These are phyloP conservation scores for Ilex asprella DNA, from an alignment of 257 asterid genomes.

Conservation along the genomic window DNA sequence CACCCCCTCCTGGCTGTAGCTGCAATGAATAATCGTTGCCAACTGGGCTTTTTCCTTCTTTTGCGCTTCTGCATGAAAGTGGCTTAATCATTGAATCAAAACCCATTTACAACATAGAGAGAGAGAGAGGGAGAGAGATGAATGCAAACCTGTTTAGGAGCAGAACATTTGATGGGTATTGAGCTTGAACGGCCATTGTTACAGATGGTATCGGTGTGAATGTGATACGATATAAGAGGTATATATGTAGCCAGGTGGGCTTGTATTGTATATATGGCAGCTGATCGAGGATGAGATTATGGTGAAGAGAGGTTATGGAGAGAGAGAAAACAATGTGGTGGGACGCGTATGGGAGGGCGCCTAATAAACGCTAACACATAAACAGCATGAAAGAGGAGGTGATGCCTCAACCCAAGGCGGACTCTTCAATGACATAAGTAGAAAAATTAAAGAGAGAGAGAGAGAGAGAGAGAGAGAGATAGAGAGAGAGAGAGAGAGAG, in stretches of 20 bases:
- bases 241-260: too few relatives aligned
- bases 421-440: slow-evolving; percentile 10
- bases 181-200: slow-evolving; percentile 40
- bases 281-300: neutral
- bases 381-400: slow-evolving; percentile 21
- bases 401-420: slow-evolving; percentile 20
- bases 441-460: neutral
- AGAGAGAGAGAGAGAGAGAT: slow-evolving; percentile 4
- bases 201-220: too few relatives aligned
- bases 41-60: slow-evolving; percentile 26
- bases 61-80: slow-evolving; percentile 21
- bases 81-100: neutral
- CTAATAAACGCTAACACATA: slow-evolving; percentile 28
- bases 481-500: slow-evolving; percentile 6
- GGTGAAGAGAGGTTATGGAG: neutral
- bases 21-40: slow-evolving; percentile 20
- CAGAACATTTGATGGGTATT: slow-evolving; percentile 35
- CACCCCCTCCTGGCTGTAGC: slow-evolving; percentile 19
- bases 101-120: neutral
- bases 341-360: slow-evolving; percentile 2
- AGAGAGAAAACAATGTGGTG: neutral
- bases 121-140: neutral
- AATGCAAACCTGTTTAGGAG: slow-evolving; percentile 15
- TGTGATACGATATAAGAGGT: too few relatives aligned
- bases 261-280: too few relatives aligned